A percentile compares a stretch with the other conserved stretches of the same genome.
Conservation (phyloP, 371 early-diverging fungal genomes). For the Chytridium lagenaria region DNA sequence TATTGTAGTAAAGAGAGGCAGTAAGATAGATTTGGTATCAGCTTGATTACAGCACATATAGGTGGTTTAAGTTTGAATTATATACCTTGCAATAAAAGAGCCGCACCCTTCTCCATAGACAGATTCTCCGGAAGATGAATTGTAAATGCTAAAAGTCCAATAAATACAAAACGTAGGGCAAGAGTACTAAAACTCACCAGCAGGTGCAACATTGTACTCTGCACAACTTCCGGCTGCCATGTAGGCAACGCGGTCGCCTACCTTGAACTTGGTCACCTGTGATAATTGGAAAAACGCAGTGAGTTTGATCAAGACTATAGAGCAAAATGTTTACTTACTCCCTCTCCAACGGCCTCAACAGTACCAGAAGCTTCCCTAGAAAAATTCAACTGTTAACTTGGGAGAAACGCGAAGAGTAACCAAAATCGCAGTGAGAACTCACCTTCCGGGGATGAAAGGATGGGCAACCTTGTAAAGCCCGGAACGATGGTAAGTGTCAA, state of each 20-base stretch:
- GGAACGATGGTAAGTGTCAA: conserved; percentile 91
- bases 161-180: neutral
- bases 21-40: neutral
- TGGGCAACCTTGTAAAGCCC: conserved; percentile 79
- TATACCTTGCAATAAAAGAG: conserved; percentile 55
- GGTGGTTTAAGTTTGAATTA: neutral
- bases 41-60: neutral
- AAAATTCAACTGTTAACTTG: neutral
- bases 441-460: conserved; percentile 77
- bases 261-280: conserved; percentile 65
- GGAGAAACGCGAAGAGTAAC: neutral
- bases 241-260: conserved; percentile 87
- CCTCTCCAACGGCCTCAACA: conserved; percentile 75
- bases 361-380: conserved; percentile 87
- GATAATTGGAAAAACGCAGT: neutral
- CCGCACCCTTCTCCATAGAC: conserved; percentile 69
- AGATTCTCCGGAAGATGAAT: conserved; percentile 66
- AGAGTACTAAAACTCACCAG: neutral
- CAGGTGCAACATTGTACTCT: conserved; percentile 72
- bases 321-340: conserved; percentile 37
- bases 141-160: conserved; percentile 39
- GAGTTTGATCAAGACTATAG: neutral
- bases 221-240: conserved; percentile 72
- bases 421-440: neutral
- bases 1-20: neutral